phyloP scores from a whole-genome alignment of 2,329 filamentous ascomycete species.

The Fusarium drepaniforme region DNA sequence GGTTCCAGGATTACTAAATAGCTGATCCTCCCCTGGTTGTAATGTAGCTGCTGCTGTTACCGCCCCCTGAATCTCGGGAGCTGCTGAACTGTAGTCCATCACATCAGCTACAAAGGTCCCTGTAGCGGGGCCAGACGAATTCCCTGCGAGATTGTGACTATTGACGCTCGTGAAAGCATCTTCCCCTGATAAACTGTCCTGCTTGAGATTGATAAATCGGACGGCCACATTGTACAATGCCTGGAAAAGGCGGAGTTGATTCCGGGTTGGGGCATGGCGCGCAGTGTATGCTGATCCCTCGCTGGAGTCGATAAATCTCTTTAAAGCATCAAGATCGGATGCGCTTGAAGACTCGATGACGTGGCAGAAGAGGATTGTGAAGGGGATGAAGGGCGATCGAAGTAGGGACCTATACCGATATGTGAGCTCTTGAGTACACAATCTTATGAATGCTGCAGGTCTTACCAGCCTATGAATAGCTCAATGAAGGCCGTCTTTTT shows the following conservation, averaged over 20 bases:
- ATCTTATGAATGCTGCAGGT: not conserved
- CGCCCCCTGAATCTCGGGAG: not conserved
- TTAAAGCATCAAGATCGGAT: constrained; percentile 50
- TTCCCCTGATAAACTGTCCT: not conserved
- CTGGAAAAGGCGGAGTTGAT: not conserved
- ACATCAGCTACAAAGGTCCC: not conserved
- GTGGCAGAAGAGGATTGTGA: constrained; percentile 44
- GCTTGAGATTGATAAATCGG: not conserved
- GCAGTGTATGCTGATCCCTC: not conserved
- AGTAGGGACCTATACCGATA: constrained; percentile 25
- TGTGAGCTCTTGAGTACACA: not conserved
- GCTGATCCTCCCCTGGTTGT: not conserved
- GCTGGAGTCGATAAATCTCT: not conserved
- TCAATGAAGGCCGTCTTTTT: constrained; percentile 3
- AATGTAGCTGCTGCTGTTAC: not conserved
- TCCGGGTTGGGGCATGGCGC: not conserved
- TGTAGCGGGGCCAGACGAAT: not conserved
- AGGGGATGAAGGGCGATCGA: constrained; percentile 41
- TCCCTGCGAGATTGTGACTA: not conserved
- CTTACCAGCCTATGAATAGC: constrained; percentile 20
- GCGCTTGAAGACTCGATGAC: constrained; percentile 52
- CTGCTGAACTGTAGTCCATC: not conserved
- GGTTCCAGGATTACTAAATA: not conserved
- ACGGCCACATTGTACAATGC: not conserved
- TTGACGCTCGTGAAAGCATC: not conserved